Conservation (phyloP, 2,329 filamentous ascomycete genomes). For the Cercospora zeina region DNA sequence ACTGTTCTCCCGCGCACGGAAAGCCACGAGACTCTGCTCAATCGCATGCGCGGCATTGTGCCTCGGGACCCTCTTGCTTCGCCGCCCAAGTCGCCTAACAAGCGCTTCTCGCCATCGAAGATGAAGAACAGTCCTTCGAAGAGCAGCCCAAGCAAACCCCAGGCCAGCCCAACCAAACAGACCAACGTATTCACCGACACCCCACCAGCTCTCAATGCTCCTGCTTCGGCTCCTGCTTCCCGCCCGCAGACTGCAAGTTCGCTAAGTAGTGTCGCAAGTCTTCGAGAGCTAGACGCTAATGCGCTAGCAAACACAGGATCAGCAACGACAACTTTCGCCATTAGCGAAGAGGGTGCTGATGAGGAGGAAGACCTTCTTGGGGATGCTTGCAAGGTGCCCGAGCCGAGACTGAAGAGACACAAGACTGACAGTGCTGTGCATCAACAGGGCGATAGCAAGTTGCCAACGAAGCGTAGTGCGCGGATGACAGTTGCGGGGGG, state of each 20-base stretch:
- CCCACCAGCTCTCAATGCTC: slow-evolving; percentile 31
- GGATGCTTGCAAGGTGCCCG: slow-evolving; percentile 31
- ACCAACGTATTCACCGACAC: slow-evolving; percentile 40
- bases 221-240: slow-evolving; percentile 31
- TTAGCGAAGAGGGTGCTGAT: slow-evolving; percentile 37
- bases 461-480: slow-evolving; percentile 46
- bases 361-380: slow-evolving; percentile 7
- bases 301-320: slow-evolving; percentile 35
- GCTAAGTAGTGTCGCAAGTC: slow-evolving; percentile 33
- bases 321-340: slow-evolving; percentile 29
- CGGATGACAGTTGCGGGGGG: slow-evolving; percentile 47
- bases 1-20: slow-evolving; percentile 75
- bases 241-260: slow-evolving; percentile 36
- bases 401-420: slow-evolving; percentile 48
- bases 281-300: slow-evolving; percentile 54
- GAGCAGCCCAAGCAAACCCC: slow-evolving; percentile 36
- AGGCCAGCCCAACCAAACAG: slow-evolving; percentile 36
- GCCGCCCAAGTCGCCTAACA: slow-evolving; percentile 39
- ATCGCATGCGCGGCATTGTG: slow-evolving; percentile 50
- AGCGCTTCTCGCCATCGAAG: slow-evolving; percentile 35
- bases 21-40: slow-evolving; percentile 58
- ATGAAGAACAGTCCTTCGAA: slow-evolving; percentile 21
- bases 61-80: slow-evolving; percentile 33
- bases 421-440: slow-evolving; percentile 39
- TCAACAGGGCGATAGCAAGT: slow-evolving; percentile 41